A percentile compares a stretch with the other conserved stretches of the same genome.
Conservation (phyloP, 306 rosid genomes). For the Castanea mollissima region DNA sequence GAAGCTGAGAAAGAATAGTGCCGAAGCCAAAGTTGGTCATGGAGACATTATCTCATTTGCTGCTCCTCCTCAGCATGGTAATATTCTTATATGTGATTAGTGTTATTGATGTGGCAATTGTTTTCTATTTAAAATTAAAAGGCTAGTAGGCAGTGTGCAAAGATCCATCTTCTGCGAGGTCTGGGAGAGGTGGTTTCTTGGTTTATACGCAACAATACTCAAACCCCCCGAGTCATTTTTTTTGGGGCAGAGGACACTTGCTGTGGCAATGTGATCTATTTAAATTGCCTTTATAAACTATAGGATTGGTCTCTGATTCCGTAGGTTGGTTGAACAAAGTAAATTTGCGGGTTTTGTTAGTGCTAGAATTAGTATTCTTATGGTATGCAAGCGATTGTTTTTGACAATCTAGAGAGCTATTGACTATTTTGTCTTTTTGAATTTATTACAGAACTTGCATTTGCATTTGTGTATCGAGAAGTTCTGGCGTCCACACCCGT, state of each 20-base stretch:
- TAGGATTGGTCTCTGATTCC: background rate
- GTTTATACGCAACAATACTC: too few species aligned
- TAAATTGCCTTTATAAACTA: too few species aligned
- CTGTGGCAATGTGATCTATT: too few species aligned
- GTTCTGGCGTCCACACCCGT: constrained; percentile 32
- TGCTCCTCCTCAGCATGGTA: constrained; percentile 88
- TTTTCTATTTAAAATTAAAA: too few species aligned
- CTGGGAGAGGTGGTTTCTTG: too few species aligned
- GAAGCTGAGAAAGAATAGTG: constrained; percentile 51
- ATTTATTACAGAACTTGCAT: constrained; percentile 54
- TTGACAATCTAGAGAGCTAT: constrained; percentile 1
- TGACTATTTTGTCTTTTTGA: constrained; percentile 17
- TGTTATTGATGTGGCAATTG: too few species aligned
- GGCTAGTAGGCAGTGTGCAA: too few species aligned
- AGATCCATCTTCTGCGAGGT: too few species aligned
- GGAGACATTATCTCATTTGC: constrained; percentile 89
- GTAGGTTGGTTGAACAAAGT: background rate
- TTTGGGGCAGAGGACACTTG: too few species aligned
- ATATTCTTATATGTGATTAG: background rate
- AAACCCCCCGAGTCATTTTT: too few species aligned
- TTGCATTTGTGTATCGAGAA: constrained; percentile 88
- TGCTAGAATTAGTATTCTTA: background rate
- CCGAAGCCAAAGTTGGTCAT: constrained; percentile 66
- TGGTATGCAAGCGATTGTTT: background rate
- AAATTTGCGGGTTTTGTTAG: background rate